These are phyloP conservation scores for Candida michaelii DNA, from an alignment of 805 yeast species.

Conservation along the genomic window DNA sequence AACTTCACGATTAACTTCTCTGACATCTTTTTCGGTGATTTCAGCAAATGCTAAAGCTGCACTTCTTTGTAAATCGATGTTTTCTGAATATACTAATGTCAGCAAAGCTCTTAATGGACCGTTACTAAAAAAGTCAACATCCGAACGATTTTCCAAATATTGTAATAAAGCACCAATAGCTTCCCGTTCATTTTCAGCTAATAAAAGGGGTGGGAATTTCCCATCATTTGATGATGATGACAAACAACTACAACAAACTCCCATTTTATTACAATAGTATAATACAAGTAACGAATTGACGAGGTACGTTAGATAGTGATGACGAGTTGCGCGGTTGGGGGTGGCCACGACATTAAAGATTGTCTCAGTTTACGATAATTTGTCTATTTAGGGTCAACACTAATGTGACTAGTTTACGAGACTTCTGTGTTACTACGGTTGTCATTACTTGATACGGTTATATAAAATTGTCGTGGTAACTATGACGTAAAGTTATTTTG, in stretches of 20 bases:
- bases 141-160: constrained; percentile 82
- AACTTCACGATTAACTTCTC: constrained; percentile 87
- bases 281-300: constrained; percentile 2
- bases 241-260: constrained; percentile 44
- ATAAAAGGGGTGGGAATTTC: constrained; percentile 70
- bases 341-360: not conserved
- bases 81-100: constrained; percentile 91
- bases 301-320: constrained; percentile 6
- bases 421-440: too few relatives aligned
- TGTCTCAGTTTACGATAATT: too few relatives aligned
- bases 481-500: too few relatives aligned
- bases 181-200: constrained; percentile 93
- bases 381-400: too few relatives aligned
- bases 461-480: too few relatives aligned
- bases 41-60: constrained; percentile 99
- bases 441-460: too few relatives aligned
- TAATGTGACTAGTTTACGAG: too few relatives aligned
- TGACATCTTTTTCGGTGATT: constrained; percentile 93
- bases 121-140: constrained; percentile 84
- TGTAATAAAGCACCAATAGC: constrained; percentile 90
- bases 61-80: constrained; percentile 90
- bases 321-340: constrained; percentile 5
- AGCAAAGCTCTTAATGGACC: constrained; percentile 88
- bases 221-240: constrained; percentile 46
- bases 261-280: constrained; percentile 25